These are phyloP conservation scores for Quercus aquifolioides DNA, from an alignment of 306 rosid species.

Conservation along the genomic window DNA sequence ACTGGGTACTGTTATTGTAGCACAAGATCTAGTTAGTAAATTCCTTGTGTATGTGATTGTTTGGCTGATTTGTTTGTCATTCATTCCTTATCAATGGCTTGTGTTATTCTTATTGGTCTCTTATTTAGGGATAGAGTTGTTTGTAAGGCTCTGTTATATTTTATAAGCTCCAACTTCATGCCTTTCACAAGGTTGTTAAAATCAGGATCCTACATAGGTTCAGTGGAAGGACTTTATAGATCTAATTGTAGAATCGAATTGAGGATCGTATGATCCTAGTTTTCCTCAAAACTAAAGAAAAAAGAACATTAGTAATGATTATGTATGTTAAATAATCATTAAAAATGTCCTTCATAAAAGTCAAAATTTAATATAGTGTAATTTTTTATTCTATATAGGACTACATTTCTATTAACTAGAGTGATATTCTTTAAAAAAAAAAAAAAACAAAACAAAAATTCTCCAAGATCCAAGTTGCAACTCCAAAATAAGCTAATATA, in stretches of 20 bases:
- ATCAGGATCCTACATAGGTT: too few relatives aligned
- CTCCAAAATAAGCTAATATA: too few relatives aligned
- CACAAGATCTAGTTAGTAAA: neutral
- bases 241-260: too few relatives aligned
- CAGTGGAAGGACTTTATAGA: too few relatives aligned
- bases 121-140: neutral
- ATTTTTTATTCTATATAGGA: too few relatives aligned
- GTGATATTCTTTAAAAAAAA: too few relatives aligned
- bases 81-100: neutral
- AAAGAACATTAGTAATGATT: too few relatives aligned
- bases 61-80: slow-evolving; percentile 21
- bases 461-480: too few relatives aligned
- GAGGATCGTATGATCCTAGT: too few relatives aligned
- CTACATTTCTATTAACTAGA: too few relatives aligned
- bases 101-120: neutral
- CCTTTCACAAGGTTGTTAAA: slow-evolving; percentile 17
- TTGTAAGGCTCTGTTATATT: neutral
- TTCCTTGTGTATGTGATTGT: slow-evolving; percentile 42
- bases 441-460: too few relatives aligned
- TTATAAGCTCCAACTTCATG: neutral
- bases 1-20: neutral
- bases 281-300: neutral
- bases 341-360: neutral
- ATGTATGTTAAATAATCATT: too few relatives aligned
- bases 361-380: neutral